These are phyloP conservation scores for Houttuynia cordata DNA, from an alignment of 164 flowering plant species.

Conservation along the genomic window DNA sequence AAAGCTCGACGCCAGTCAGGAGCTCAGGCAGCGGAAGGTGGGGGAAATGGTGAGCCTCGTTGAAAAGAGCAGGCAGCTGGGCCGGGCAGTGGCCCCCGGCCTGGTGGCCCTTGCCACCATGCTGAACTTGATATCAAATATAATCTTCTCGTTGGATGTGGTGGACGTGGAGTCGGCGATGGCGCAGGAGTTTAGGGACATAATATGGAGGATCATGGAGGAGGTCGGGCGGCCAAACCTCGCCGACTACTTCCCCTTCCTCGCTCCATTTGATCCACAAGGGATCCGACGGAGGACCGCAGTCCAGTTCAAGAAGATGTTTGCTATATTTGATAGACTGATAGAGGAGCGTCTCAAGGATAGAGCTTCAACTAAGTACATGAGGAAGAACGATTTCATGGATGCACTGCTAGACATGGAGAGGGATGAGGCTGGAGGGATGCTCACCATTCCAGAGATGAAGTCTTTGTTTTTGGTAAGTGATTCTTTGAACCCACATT, in stretches of 20 bases:
- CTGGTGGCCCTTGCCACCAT: too few relatives aligned
- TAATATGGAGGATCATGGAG: constrained; percentile 4
- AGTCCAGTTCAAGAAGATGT: background rate
- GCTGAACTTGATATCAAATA: constrained; percentile 10
- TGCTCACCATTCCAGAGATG: constrained; percentile 1
- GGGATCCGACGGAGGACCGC: constrained; percentile 2
- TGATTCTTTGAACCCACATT: background rate
- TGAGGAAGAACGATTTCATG: constrained; percentile 2
- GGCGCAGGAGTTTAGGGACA: constrained; percentile 11
- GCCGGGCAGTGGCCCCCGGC: too few relatives aligned
- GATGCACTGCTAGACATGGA: constrained; percentile 3
- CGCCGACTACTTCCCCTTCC: constrained; percentile 8
- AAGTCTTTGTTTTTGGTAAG: constrained; percentile 1
- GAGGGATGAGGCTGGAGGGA: background rate
- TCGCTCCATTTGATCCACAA: constrained; percentile 5
- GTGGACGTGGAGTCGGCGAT: constrained; percentile 4
- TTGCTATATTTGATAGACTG: background rate
- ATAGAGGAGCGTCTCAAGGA: constrained; percentile 5
- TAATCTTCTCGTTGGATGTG: constrained; percentile 12
- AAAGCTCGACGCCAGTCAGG: too few relatives aligned
- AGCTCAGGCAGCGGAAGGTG: too few relatives aligned
- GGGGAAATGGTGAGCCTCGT: too few relatives aligned
- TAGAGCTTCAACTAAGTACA: background rate
- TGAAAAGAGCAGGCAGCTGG: too few relatives aligned
- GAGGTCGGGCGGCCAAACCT: constrained; percentile 11